phyloP scores from a whole-genome alignment of 768 basidiomycete species.

The Mycena kentingensis region DNA sequence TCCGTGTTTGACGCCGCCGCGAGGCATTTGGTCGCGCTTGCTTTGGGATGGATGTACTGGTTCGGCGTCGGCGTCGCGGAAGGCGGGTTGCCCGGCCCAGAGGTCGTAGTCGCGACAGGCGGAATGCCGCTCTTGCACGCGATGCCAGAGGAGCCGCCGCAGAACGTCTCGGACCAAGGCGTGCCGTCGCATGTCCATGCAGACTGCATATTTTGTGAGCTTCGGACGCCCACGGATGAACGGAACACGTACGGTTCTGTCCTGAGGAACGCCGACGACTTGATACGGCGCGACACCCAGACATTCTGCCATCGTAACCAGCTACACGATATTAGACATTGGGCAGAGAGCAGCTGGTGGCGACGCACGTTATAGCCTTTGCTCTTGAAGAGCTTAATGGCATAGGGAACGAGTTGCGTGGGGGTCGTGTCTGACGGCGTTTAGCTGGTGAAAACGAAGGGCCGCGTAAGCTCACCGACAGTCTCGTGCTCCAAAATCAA shows the following conservation, averaged over 20 bases:
- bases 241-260: background rate
- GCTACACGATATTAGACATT: constrained; percentile 12
- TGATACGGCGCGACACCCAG: constrained; percentile 38
- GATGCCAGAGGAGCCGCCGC: constrained; percentile 20
- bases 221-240: background rate
- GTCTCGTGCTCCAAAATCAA: constrained; percentile 40
- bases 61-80: too few relatives aligned
- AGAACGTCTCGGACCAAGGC: constrained; percentile 9
- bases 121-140: constrained; percentile 17
- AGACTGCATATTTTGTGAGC: background rate
- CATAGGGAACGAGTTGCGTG: constrained; percentile 6
- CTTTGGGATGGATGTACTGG: constrained; percentile 8
- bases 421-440: background rate
- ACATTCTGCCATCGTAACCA: constrained; percentile 44
- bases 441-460: background rate
- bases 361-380: constrained; percentile 30
- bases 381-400: constrained; percentile 6
- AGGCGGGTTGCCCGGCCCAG: too few relatives aligned
- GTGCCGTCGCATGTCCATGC: constrained; percentile 14
- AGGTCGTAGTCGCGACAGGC: too few relatives aligned
- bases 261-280: constrained; percentile 25
- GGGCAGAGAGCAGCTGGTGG: background rate
- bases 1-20: constrained; percentile 27
- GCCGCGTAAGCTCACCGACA: constrained; percentile 22
- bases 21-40: constrained; percentile 21